A percentile compares a stretch with the other conserved stretches of the same genome.
Conservation (phyloP, 2,329 filamentous ascomycete species). For the Allantophomopsis cytisporea region DNA sequence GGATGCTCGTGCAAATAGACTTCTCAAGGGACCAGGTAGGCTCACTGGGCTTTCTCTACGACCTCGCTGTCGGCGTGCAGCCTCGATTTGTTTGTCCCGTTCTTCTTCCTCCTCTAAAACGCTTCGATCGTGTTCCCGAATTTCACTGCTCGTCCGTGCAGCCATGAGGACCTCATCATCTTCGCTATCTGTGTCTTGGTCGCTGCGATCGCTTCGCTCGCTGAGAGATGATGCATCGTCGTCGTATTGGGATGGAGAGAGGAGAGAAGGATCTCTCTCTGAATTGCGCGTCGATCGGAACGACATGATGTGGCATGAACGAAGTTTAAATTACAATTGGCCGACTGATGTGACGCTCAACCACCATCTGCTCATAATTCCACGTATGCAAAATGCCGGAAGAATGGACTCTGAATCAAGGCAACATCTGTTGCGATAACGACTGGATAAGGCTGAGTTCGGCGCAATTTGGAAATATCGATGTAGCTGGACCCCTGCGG, state of each 20-base stretch:
- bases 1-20: slow-evolving; percentile 17
- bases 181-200: slow-evolving; percentile 65
- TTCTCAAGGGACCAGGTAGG: slow-evolving; percentile 23
- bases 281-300: background rate
- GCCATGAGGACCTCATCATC: slow-evolving; percentile 56
- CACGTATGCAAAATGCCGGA: too few species aligned
- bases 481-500: too few species aligned
- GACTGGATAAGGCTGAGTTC: too few species aligned
- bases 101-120: slow-evolving; percentile 69
- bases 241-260: slow-evolving; percentile 15
- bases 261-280: slow-evolving; percentile 10
- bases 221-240: slow-evolving; percentile 47
- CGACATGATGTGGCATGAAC: background rate
- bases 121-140: slow-evolving; percentile 54
- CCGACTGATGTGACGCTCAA: too few species aligned
- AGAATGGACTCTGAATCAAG: too few species aligned
- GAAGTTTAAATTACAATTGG: too few species aligned
- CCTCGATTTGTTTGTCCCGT: slow-evolving; percentile 43
- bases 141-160: slow-evolving; percentile 54
- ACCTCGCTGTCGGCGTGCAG: slow-evolving; percentile 31
- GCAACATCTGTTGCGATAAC: too few species aligned
- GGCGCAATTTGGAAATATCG: too few species aligned
- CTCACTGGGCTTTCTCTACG: slow-evolving; percentile 13
- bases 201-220: slow-evolving; percentile 40
- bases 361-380: too few species aligned